Conservation (phyloP, 306 rosid genomes). For the Trichosanthes cucumerina region DNA sequence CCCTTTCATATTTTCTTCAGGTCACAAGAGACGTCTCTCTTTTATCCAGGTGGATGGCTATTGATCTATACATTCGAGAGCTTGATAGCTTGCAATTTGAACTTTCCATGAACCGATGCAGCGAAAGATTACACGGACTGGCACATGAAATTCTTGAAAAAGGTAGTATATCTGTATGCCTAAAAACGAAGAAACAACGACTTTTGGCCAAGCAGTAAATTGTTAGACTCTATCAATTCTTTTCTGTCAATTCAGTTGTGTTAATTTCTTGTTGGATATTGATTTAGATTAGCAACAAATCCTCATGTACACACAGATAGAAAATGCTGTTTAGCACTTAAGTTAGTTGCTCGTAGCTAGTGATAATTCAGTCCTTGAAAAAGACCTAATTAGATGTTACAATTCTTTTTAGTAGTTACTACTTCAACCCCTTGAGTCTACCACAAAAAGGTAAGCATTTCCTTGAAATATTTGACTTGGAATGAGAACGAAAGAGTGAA, state of each 20-base stretch:
- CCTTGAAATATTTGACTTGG: neutral
- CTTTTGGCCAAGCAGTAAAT: neutral
- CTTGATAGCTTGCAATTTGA: conserved; percentile 83
- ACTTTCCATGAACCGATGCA: conserved; percentile 83
- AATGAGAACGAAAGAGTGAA: neutral
- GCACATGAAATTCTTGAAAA: conserved; percentile 66
- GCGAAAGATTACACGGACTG: conserved; percentile 45
- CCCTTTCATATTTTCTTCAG: conserved; percentile 23
- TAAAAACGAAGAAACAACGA: conserved; percentile 4
- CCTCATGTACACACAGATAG: neutral
- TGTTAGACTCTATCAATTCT: neutral
- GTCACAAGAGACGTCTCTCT: conserved; percentile 85
- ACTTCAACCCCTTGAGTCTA: neutral
- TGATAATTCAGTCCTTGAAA: neutral
- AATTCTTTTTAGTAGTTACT: neutral
- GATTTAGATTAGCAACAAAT: neutral
- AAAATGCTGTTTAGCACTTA: neutral
- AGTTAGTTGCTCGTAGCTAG: neutral
- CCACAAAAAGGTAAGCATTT: neutral
- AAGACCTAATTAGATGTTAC: neutral
- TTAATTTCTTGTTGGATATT: neutral
- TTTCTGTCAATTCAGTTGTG: neutral
- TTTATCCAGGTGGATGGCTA: conserved; percentile 88
- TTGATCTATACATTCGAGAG: conserved; percentile 80
- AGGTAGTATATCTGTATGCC: conserved; percentile 34